Conservation (phyloP, 2,329 filamentous ascomycete genomes). For the Fusarium sp. region DNA sequence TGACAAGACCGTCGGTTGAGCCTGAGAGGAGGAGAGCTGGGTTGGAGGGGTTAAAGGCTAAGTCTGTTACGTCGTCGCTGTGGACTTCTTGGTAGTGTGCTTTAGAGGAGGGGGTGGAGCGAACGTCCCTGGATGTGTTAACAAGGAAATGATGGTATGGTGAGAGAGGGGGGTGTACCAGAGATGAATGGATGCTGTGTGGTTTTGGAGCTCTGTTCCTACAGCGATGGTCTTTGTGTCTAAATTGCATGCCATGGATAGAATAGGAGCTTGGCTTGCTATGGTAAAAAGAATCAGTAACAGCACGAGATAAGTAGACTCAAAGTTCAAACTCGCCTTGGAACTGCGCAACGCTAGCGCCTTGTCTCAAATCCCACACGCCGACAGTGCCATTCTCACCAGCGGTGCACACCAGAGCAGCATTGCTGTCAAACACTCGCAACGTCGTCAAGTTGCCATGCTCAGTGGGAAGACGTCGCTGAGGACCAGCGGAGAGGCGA, state of each 20-base stretch:
- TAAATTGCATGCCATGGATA: constrained; percentile 75
- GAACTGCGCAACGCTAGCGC: constrained; percentile 61
- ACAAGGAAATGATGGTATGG: background rate
- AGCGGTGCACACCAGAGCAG: constrained; percentile 74
- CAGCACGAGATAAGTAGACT: background rate
- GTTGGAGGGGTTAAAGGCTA: constrained; percentile 71
- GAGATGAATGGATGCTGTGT: constrained; percentile 72
- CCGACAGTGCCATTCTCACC: constrained; percentile 79
- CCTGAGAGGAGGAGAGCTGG: constrained; percentile 78
- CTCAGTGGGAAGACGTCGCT: constrained; percentile 63
- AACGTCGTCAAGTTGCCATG: constrained; percentile 77
- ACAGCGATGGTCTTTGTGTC: constrained; percentile 74
- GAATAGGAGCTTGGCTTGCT: constrained; percentile 67
- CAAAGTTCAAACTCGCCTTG: constrained; percentile 58
- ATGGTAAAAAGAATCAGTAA: background rate
- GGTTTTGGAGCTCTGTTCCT: constrained; percentile 79
- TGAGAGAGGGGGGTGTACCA: constrained; percentile 62
- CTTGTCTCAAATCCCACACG: constrained; percentile 75
- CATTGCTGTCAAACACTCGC: constrained; percentile 66
- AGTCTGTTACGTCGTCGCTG: constrained; percentile 76
- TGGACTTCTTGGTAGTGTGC: constrained; percentile 75
- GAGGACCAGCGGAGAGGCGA: constrained; percentile 66
- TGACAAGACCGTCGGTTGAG: constrained; percentile 85
- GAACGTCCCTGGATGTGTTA: constrained; percentile 67
- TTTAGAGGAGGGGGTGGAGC: constrained; percentile 62